Base-by-base conservation (phyloP, 257 asterid species). In the Marsdenia floribunda region DNA sequence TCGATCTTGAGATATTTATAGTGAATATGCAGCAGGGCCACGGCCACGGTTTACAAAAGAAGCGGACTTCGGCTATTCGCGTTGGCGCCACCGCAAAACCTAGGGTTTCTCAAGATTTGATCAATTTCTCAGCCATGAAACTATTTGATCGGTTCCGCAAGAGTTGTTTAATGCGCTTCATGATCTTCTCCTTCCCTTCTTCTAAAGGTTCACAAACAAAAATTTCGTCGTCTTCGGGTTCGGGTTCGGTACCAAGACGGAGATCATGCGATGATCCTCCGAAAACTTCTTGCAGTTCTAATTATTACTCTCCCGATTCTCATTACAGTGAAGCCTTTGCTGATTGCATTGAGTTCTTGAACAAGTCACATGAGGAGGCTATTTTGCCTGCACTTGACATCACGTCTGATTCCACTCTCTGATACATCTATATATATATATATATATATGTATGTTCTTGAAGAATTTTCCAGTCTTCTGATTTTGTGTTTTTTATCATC, bases 321-420 rank as follows among this genome's bases (percentile, higher is more conserved):
- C 92, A 90, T 68, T 86, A 90, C 58, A 83, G 79, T 53, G 96
- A 90, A 77, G 96, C 96, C 73, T 85, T 90, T 75, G 87, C 90
- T 7, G 96, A 90, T 76, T 90, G 96, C 74, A 90, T 88, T 40
- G 96, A 90, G 90, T 90, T 90, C 81, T 84, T 90, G 61, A 90
- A 90, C 73, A 86, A 82, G 78, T 84, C 96, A 50, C 80, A 77
- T n/a, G 37, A 70, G 18, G 50, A 77, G 72, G 76, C 72, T 5
- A n/a, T 37, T 3, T 70, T 60, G 61, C n/a, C 76, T 18, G 46
- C 26, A 19, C 26, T 44, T 70, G 3, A 35, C 70, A 35, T 73
- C 29, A 68, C 24, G 8, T 68, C 79, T 4, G 80, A 77, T 66
- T 70, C 59, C 35, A 47, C 40, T 64, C 15, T 64, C 15, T 73